Base-by-base conservation (phyloP, 2,329 filamentous ascomycete genomes). In the Pezicula radicicola region DNA sequence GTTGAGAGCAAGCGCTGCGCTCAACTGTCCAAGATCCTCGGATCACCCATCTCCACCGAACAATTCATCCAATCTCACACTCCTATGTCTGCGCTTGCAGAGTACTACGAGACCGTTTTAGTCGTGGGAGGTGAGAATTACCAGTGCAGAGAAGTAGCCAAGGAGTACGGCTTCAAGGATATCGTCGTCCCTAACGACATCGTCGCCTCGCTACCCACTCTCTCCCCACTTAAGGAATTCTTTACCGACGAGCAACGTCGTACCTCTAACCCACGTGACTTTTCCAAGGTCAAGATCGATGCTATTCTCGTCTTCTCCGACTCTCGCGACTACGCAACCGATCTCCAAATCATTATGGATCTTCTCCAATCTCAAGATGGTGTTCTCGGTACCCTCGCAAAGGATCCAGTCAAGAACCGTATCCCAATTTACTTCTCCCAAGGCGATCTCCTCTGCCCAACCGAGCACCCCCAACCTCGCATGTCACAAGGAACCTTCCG, bases 1-100 rank as follows among this genome's bases (percentile, higher is more conserved):
- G 81, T 81, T 19, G 86, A 89, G 69, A 67, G 72, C 51, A 76
- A 81, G 35, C 84, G 85, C 55, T 81, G 81, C 62, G 76, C 84
- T 53, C 85, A 89, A 69, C 78, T 89, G 16, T 77, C 80, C 57
- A 80, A 81, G 66, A 88, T 90, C 56, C 76, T 89, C 43, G 71
- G 79, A 53, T 78, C 78, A 63, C 83, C 83, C 48, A 81, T 89
- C 68, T 80, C 75, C 48, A 86, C 81, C 36, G 84, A 88, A 53
- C 86, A 89, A 67, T 91, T 90, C 75, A 89, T 89, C 66, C 86
- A 89, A 70, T 86, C 83, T 1, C 86, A 89, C 75, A 89, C 85
- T 4, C 86, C 86, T 60, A 90, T 90, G 87, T 84, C 85, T 53
- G 87, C 87, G 43, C 72, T 90, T 62, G 74, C 86, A 19, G 85